These are phyloP conservation scores for Plasmodium fragile DNA, from an alignment of 169 alveolate species.

Conservation along the genomic window DNA sequence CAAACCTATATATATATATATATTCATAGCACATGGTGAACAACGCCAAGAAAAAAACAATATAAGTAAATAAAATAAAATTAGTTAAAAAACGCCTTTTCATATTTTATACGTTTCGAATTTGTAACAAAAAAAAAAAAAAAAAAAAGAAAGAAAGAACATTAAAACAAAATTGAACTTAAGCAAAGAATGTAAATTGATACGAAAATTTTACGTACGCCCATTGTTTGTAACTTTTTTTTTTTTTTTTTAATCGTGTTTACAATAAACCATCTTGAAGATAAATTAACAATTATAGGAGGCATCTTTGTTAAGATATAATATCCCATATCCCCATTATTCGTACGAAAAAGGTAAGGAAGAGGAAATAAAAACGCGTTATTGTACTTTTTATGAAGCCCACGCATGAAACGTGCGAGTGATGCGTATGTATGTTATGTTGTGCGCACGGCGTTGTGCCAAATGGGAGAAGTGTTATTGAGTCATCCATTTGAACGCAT, in stretches of 20 bases:
- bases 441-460: not conserved
- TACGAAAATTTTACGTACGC: not conserved
- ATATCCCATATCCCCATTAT: not conserved
- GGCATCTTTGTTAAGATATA: not conserved
- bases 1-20: not conserved
- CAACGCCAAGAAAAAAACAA: not conserved
- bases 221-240: constrained; percentile 1
- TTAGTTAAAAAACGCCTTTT: not conserved
- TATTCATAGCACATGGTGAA: not conserved
- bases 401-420: not conserved
- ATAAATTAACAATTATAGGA: not conserved
- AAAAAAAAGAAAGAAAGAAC: not conserved
- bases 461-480: not conserved
- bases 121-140: not conserved
- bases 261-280: not conserved
- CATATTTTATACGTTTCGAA: not conserved
- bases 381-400: not conserved
- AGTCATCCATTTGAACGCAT: not conserved
- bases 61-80: not conserved
- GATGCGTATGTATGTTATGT: not conserved
- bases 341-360: not conserved
- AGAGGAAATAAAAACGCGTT: not conserved
- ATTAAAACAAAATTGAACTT: not conserved
- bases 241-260: not conserved
- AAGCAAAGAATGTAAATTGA: not conserved